Base-by-base conservation (phyloP, 441 rosid genomes). In the Adansonia rubrostipa region DNA sequence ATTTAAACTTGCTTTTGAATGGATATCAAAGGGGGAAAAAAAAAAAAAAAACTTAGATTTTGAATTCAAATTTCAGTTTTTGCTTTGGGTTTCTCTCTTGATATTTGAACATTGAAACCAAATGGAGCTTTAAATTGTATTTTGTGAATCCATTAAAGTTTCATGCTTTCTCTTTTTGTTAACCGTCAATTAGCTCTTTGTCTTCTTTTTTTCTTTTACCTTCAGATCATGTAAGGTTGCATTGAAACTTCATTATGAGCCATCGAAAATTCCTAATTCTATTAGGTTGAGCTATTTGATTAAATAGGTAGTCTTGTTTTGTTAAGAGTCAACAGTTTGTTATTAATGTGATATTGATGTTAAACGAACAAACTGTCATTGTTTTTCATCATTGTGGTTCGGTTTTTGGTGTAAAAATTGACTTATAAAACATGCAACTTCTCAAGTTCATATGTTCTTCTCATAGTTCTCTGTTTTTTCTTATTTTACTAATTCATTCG, bases 271-370 rank as follows among this genome's bases (percentile, higher is more conserved):
- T 79, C 62, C 50, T 15, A 65, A 33, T 58, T 45, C 45, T 44
- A 61, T 75, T 79, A n/a, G 44, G 6, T 48, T 68, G 54, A 28
- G 76, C 50, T 50, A 19, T 64, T 75, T 82, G 62, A 67, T 36
- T 65, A 9, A 72, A 75, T 57, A n/a, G 56, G 80, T 71, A 28
- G 73, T 48, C 17, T 48, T 11, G 19, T 40, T 73, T 58, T 19
- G 53, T 17, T 42, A 28, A 20, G 66, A 20, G 51, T 42, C 14
- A 6, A 9, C 48, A 6, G 20, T 56, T 57, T 14, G 53, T 14
- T 53, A 69, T 42, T 44, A 22, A 9, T 61, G 77, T 58, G 24
- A 20, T 45, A 8, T 61, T 71, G 44, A 42, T 74, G 13, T 74
- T 8, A 45, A 24, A 74, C 48, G 13, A 73, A 51, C 1, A 10